phyloP scores from a whole-genome alignment of 2,329 filamentous ascomycete genomes.

The Hypoxylon sp. region DNA sequence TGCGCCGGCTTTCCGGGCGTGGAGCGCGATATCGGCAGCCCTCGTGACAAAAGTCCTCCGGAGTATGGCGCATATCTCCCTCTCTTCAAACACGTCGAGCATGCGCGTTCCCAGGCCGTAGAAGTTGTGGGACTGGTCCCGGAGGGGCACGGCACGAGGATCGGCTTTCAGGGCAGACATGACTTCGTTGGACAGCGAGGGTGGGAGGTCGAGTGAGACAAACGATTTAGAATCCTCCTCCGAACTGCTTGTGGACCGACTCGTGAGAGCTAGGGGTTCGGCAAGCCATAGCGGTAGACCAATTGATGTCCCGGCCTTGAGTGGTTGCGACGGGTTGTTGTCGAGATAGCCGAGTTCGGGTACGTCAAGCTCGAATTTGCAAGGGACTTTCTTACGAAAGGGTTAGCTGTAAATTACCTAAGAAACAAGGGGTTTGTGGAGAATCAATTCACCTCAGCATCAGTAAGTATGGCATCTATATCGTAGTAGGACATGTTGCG shows the following conservation, averaged over 20 bases:
- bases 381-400: slow-evolving; percentile 86
- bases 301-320: slow-evolving; percentile 85
- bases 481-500: slow-evolving; percentile 82
- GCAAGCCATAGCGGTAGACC: slow-evolving; percentile 93
- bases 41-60: slow-evolving; percentile 85
- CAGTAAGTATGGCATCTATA: slow-evolving; percentile 86
- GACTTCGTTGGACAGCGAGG: slow-evolving; percentile 82
- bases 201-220: slow-evolving; percentile 85
- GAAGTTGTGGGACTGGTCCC: slow-evolving; percentile 87
- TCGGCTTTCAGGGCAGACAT: slow-evolving; percentile 93
- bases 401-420: slow-evolving; percentile 30
- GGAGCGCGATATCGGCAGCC: slow-evolving; percentile 86
- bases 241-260: slow-evolving; percentile 54
- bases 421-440: neutral
- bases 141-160: slow-evolving; percentile 85
- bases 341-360: slow-evolving; percentile 91
- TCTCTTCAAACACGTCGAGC: slow-evolving; percentile 90
- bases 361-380: slow-evolving; percentile 92
- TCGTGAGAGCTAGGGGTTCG: slow-evolving; percentile 88
- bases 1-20: slow-evolving; percentile 87
- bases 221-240: slow-evolving; percentile 68
- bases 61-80: slow-evolving; percentile 80
- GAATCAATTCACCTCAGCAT: slow-evolving; percentile 75
- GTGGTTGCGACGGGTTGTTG: slow-evolving; percentile 78
- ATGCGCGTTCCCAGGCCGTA: slow-evolving; percentile 89